Conservation (phyloP, 78 protist species). For the Protostelium mycophagum region DNA sequence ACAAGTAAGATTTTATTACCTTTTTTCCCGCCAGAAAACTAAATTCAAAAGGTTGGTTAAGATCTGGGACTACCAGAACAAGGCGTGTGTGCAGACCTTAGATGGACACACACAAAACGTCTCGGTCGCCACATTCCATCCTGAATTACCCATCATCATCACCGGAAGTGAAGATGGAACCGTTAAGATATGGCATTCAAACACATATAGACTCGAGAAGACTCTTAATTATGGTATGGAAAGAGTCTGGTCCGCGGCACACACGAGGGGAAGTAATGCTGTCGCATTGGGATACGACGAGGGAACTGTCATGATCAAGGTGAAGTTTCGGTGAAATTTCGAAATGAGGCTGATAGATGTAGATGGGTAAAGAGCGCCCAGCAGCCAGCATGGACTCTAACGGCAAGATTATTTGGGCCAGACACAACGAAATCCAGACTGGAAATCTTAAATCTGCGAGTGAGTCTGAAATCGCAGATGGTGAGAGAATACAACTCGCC, state of each 20-base stretch:
- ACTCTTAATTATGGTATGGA: slow-evolving; percentile 90
- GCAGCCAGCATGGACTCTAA: slow-evolving; percentile 86
- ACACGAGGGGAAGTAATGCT: slow-evolving; percentile 57
- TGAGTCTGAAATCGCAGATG: slow-evolving; percentile 50
- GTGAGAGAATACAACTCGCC: slow-evolving; percentile 74
- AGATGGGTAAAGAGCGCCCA: slow-evolving; percentile 95
- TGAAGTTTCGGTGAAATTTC: neutral
- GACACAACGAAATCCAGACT: slow-evolving; percentile 74
- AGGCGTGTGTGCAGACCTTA: slow-evolving; percentile 92
- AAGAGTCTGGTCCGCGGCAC: slow-evolving; percentile 90
- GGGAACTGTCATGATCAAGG: slow-evolving; percentile 89
- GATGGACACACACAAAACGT: slow-evolving; percentile 92
- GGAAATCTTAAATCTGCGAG: slow-evolving; percentile 30
- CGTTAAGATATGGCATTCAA: slow-evolving; percentile 88
- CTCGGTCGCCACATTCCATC: slow-evolving; percentile 89
- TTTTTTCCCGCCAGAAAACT: neutral
- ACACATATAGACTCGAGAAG: slow-evolving; percentile 89
- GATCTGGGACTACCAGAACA: slow-evolving; percentile 97
- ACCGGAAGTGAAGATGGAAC: slow-evolving; percentile 90
- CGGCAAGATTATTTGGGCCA: slow-evolving; percentile 91
- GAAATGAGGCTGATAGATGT: neutral
- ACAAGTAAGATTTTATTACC: slow-evolving; percentile 32
- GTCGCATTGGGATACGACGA: slow-evolving; percentile 92
- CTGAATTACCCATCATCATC: slow-evolving; percentile 94
- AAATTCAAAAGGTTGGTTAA: slow-evolving; percentile 35